These are phyloP conservation scores for Craspedostauros australis DNA, from an alignment of 108 stramenopile species.

Conservation along the genomic window DNA sequence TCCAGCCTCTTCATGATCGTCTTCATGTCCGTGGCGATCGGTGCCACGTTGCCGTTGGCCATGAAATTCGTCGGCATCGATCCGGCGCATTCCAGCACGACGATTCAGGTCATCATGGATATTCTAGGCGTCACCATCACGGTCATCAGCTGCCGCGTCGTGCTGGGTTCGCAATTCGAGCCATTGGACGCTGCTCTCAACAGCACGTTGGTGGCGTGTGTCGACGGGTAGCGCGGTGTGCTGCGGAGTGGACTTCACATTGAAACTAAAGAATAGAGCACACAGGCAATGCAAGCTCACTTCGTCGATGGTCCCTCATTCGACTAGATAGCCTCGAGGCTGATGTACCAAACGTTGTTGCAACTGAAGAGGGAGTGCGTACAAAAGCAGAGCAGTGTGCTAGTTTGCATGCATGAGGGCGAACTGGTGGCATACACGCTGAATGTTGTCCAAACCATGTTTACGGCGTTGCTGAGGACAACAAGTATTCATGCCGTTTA, in stretches of 20 bases:
- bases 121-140: slow-evolving; percentile 85
- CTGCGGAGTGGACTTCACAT: too few species aligned
- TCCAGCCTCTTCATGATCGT: slow-evolving; percentile 70
- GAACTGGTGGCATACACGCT: neutral
- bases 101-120: slow-evolving; percentile 92
- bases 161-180: slow-evolving; percentile 23
- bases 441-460: neutral
- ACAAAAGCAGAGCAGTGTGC: too few species aligned
- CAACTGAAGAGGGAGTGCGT: too few species aligned
- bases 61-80: slow-evolving; percentile 78
- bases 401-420: too few species aligned
- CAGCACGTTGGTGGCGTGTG: too few species aligned
- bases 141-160: slow-evolving; percentile 22
- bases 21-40: slow-evolving; percentile 62
- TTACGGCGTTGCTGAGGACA: neutral
- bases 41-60: slow-evolving; percentile 67
- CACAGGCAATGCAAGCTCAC: too few species aligned
- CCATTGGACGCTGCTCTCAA: too few species aligned
- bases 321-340: too few species aligned
- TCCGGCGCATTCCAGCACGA: slow-evolving; percentile 83
- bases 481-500: neutral
- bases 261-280: too few species aligned
- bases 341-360: too few species aligned
- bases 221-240: too few species aligned
- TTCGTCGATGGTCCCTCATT: too few species aligned